These are phyloP conservation scores for Kwoniella sp. DNA, from an alignment of 768 basidiomycete genomes.

Conservation along the genomic window DNA sequence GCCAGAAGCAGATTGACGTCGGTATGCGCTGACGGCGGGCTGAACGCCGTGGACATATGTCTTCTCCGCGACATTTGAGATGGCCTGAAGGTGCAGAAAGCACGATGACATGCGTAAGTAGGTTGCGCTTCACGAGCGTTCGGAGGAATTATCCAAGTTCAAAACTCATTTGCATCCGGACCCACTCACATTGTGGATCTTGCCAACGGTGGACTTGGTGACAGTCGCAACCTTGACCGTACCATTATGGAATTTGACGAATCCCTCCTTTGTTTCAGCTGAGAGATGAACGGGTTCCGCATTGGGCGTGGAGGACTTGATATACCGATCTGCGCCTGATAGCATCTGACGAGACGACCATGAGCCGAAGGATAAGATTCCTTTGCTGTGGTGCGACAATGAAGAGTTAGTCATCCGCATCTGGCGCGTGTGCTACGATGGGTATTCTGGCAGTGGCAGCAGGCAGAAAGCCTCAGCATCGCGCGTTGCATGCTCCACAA, in stretches of 20 bases:
- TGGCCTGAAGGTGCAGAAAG: slow-evolving; percentile 24
- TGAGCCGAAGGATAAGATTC: slow-evolving; percentile 69
- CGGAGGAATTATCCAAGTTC: too few species aligned
- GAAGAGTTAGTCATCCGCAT: too few species aligned
- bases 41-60: slow-evolving; percentile 30
- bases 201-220: slow-evolving; percentile 65
- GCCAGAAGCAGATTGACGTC: slow-evolving; percentile 1
- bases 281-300: slow-evolving; percentile 66
- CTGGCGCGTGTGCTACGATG: too few species aligned
- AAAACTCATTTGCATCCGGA: neutral
- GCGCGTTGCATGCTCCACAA: too few species aligned
- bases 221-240: slow-evolving; percentile 70
- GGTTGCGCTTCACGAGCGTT: too few species aligned
- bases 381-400: slow-evolving; percentile 60
- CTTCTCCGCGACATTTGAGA: slow-evolving; percentile 41
- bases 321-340: slow-evolving; percentile 66
- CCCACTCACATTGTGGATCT: slow-evolving; percentile 61
- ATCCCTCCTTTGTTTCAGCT: slow-evolving; percentile 64
- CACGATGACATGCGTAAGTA: too few species aligned
- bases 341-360: slow-evolving; percentile 67
- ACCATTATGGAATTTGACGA: slow-evolving; percentile 67
- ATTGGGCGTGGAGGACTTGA: slow-evolving; percentile 64
- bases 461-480: too few species aligned
- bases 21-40: slow-evolving; percentile 28
- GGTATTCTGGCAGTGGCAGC: too few species aligned